Percentiles rank a stretch among this genome's conserved stretches.
phyloP scores from a whole-genome alignment of 179 eudicot species.

The Beta lomatogona region DNA sequence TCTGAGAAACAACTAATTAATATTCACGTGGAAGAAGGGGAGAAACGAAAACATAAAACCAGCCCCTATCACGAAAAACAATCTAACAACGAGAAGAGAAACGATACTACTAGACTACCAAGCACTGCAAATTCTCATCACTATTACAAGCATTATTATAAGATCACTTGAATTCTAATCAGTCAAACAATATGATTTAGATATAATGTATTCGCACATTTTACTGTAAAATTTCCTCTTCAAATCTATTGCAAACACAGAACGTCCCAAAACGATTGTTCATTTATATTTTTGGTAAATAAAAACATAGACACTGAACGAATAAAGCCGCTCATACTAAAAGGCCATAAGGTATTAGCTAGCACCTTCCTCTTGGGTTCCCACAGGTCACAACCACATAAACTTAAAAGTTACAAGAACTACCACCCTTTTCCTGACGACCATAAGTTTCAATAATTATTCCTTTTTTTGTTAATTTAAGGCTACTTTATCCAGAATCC shows the following conservation, averaged over 20 bases:
- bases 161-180: neutral
- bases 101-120: neutral
- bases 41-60: neutral
- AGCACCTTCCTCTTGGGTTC: neutral
- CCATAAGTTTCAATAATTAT: neutral
- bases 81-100: neutral
- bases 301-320: too few relatives aligned
- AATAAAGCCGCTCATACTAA: neutral
- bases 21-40: neutral
- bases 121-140: neutral
- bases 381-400: neutral
- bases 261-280: neutral
- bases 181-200: neutral
- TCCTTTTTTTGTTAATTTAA: neutral
- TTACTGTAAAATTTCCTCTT: neutral
- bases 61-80: neutral
- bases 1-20: neutral
- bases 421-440: neutral
- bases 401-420: neutral
- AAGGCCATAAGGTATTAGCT: neutral
- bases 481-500: neutral
- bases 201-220: neutral
- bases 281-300: neutral
- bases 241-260: neutral
- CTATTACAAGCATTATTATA: neutral